A percentile compares a stretch with the other conserved stretches of the same genome.
Conservation (phyloP, 768 basidiomycete species). For the Pleurotus djamor region DNA sequence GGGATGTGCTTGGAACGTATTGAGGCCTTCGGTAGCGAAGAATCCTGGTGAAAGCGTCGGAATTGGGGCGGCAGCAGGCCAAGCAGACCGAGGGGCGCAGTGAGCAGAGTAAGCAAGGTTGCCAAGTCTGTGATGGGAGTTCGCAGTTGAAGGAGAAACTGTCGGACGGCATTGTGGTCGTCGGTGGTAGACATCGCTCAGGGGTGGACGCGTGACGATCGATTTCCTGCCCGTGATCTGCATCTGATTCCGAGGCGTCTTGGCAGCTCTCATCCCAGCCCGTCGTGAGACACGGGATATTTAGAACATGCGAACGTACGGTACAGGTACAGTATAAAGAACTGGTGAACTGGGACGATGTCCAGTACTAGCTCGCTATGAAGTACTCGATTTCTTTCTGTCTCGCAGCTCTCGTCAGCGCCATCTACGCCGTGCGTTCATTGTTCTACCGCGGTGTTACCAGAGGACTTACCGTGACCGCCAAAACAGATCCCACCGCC, state of each 20-base stretch:
- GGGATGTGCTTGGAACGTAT: constrained; percentile 43
- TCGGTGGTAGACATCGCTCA: background rate
- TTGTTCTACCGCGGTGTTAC: background rate
- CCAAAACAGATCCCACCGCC: constrained; percentile 1
- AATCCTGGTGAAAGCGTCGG: constrained; percentile 36
- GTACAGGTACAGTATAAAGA: too few species aligned
- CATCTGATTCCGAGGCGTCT: too few species aligned
- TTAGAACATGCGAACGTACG: background rate
- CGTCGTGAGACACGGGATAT: constrained; percentile 1
- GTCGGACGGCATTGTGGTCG: constrained; percentile 23
- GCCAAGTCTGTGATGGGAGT: constrained; percentile 44
- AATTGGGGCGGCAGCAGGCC: constrained; percentile 62
- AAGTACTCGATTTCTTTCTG: background rate
- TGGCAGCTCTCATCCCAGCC: background rate
- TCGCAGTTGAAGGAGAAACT: constrained; percentile 43
- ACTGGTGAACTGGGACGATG: too few species aligned
- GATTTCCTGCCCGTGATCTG: background rate
- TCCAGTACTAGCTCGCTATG: background rate
- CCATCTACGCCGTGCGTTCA: background rate
- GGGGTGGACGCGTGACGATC: background rate
- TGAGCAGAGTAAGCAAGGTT: constrained; percentile 54
- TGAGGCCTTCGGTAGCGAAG: constrained; percentile 24
- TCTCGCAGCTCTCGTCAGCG: background rate
- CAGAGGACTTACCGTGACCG: background rate
- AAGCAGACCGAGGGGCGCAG: constrained; percentile 53